Conservation (phyloP, 306 rosid genomes). For the Cercis canadensis region DNA sequence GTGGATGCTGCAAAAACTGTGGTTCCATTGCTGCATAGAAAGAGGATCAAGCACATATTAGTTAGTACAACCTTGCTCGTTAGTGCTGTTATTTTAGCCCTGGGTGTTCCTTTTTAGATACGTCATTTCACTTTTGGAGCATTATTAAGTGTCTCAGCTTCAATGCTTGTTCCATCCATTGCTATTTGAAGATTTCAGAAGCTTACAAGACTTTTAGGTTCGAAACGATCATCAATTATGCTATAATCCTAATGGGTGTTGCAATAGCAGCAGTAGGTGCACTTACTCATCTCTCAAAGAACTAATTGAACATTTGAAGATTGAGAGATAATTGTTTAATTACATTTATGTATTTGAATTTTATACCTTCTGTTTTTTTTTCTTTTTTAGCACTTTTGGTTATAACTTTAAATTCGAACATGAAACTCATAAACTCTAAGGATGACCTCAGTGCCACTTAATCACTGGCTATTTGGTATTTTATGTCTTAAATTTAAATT, state of each 20-base stretch:
- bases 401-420: too few species aligned
- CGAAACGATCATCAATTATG: slow-evolving; percentile 25
- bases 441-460: too few species aligned
- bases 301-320: slow-evolving; percentile 33
- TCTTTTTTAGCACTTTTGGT: too few species aligned
- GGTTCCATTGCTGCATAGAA: slow-evolving; percentile 30
- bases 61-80: slow-evolving; percentile 38
- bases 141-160: slow-evolving; percentile 49
- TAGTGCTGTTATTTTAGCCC: slow-evolving; percentile 49
- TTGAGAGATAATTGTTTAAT: too few species aligned
- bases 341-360: too few species aligned
- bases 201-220: slow-evolving; percentile 27
- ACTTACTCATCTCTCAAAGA: slow-evolving; percentile 47
- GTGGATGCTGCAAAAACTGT: slow-evolving; percentile 38
- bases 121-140: slow-evolving; percentile 58
- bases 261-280: slow-evolving; percentile 40
- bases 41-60: slow-evolving; percentile 27
- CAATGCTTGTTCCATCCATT: slow-evolving; percentile 52
- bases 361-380: too few species aligned
- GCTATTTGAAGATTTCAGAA: slow-evolving; percentile 62
- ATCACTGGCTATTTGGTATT: too few species aligned
- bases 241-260: slow-evolving; percentile 43
- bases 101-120: slow-evolving; percentile 45
- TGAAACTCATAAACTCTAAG: too few species aligned
- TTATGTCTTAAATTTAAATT: too few species aligned